Conservation (phyloP, 208 protist species). For the Leptomonas seymouri region DNA sequence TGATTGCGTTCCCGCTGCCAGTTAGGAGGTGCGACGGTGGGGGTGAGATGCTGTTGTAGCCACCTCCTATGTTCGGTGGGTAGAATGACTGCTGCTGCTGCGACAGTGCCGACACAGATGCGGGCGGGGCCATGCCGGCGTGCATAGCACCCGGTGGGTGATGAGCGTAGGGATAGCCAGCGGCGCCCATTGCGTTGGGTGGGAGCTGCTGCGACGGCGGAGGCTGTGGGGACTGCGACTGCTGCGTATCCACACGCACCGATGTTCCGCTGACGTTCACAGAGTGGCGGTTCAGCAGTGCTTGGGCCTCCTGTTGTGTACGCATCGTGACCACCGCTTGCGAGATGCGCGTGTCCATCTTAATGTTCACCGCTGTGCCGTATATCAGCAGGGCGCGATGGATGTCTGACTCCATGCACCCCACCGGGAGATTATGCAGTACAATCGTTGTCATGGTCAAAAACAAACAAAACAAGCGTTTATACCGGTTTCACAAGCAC, state of each 20-base stretch:
- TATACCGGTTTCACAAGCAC: no score
- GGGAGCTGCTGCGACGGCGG: constrained; percentile 10
- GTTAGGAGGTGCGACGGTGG: background rate
- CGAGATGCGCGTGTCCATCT: constrained; percentile 44
- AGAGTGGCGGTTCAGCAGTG: constrained; percentile 56
- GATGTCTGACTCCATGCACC: constrained; percentile 76
- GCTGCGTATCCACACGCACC: constrained; percentile 57
- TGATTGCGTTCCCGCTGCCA: constrained; percentile 21
- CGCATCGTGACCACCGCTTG: constrained; percentile 85
- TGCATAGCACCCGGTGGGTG: background rate
- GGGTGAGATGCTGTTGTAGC: background rate
- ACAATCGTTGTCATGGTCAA: constrained; percentile 57
- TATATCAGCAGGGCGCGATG: constrained; percentile 79
- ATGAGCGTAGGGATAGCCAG: constrained; percentile 15
- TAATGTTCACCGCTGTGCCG: constrained; percentile 61
- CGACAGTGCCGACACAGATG: background rate
- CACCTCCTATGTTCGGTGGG: background rate
- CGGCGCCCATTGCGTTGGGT: background rate
- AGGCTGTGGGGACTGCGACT: constrained; percentile 16
- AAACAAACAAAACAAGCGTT: constrained; percentile 8
- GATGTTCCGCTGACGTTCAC: constrained; percentile 76
- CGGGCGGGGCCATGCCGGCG: background rate
- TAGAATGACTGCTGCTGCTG: constrained; percentile 7
- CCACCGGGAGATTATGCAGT: constrained; percentile 67
- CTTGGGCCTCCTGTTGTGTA: constrained; percentile 69